phyloP scores from a whole-genome alignment of 345 rosid species.

The Cardiospermum halicacabum region DNA sequence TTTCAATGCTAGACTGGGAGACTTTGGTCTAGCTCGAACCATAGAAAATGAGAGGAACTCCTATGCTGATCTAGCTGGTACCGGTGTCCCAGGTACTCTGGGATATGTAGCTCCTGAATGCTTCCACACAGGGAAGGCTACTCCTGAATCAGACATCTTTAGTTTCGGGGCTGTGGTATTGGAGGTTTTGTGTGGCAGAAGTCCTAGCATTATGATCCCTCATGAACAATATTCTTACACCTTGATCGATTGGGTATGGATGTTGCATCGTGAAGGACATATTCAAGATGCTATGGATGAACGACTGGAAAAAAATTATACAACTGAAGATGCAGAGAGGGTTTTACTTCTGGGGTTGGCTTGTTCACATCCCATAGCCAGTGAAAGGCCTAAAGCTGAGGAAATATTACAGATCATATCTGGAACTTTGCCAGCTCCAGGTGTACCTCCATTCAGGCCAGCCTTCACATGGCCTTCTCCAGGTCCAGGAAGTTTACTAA shows the following conservation, averaged over 20 bases:
- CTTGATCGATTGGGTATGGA: constrained; percentile 46
- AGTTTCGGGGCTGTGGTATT: constrained; percentile 45
- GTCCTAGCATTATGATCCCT: constrained; percentile 23
- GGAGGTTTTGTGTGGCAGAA: constrained; percentile 36
- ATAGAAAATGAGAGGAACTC: constrained; percentile 35
- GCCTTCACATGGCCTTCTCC: constrained; percentile 33
- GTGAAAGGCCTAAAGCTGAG: constrained; percentile 30
- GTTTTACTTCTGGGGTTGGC: constrained; percentile 39
- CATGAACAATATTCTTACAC: constrained; percentile 18
- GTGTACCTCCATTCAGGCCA: constrained; percentile 37
- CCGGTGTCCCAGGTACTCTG: constrained; percentile 29
- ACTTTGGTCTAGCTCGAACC: constrained; percentile 43
- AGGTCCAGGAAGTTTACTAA: constrained; percentile 1
- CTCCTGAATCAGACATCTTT: constrained; percentile 41
- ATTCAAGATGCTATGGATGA: constrained; percentile 35
- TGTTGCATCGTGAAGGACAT: constrained; percentile 31
- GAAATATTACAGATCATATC: constrained; percentile 29
- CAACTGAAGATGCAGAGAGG: constrained; percentile 28
- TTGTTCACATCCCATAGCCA: constrained; percentile 38
- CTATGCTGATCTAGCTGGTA: constrained; percentile 25
- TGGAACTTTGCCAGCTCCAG: constrained; percentile 30
- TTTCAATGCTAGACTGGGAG: constrained; percentile 36
- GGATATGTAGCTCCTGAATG: constrained; percentile 48
- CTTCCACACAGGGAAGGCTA: constrained; percentile 39
- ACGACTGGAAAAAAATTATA: constrained; percentile 19